Conservation (phyloP, 2,329 filamentous ascomycete genomes). For the Macroventuria anomochaeta region DNA sequence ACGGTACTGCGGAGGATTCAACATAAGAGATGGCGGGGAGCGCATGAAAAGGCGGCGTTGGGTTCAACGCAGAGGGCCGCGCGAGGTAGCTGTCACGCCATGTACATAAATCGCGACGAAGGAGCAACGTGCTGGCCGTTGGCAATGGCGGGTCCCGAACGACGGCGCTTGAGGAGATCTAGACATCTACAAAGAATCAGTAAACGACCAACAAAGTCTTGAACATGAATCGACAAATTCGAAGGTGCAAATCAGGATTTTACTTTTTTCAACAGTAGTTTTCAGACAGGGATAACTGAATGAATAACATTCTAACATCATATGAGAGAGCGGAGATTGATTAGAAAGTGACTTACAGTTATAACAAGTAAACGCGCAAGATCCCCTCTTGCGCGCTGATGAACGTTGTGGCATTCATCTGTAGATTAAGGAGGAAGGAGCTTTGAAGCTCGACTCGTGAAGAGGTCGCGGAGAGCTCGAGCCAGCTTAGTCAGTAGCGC, state of each 20-base stretch:
- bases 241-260: constrained; percentile 8
- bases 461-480: constrained; percentile 4
- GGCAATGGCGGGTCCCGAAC: too few species aligned
- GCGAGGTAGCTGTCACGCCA: background rate
- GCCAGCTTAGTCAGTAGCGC: constrained; percentile 11
- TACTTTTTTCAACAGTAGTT: constrained; percentile 16
- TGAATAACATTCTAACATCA: constrained; percentile 16
- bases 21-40: constrained; percentile 5
- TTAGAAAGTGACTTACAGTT: background rate
- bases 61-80: too few species aligned
- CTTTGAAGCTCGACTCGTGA: constrained; percentile 3
- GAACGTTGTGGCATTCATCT: background rate
- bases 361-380: background rate
- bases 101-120: background rate
- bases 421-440: background rate
- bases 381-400: background rate
- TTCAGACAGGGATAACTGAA: constrained; percentile 22
- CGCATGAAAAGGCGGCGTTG: background rate
- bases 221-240: background rate
- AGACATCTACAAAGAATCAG: background rate
- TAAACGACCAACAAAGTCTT: background rate
- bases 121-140: too few species aligned
- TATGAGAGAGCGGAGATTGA: background rate
- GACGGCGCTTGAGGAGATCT: background rate
- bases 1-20: constrained; percentile 3